Evolutionary conservation across 2,329 filamentous ascomycete species (phyloP), one percentile per base, ranked within the genome.

Genomic region (Boeremia exigua): DNA sequence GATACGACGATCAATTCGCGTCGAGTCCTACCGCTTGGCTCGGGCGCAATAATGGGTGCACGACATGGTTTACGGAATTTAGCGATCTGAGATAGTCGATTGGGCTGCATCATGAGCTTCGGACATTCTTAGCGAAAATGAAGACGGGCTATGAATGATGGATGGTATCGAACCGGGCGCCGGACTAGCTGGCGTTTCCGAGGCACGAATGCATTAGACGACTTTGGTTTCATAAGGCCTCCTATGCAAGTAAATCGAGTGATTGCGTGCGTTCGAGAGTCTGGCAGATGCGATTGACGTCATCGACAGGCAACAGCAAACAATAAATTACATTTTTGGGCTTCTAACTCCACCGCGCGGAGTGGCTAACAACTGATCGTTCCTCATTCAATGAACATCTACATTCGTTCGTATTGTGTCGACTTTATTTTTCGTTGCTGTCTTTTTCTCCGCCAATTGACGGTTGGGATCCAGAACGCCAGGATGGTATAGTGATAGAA

Each of bases 161-260:
- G 66, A 62, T 42, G 45, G 62, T 62, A 61, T 65, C 56, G 54
- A 62, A 54, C 49, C 59, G 63, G 58, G 56, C 64, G 69, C 67
- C 61, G 66, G 71, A 67, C 34, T 74, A 74, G 71, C 71, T 62
- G 65, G 70, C 65, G 65, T 63, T 60, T 63, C 65, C 61, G 48
- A 64, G 58, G 62, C 69, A 66, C 61, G 64, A 66, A 63, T 56
- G 64, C 67, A 56, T 61, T 71, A 71, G 67, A 71, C 60, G 54
- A 57, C 32, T 58, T 39, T 54, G 37, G 42, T 51, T 36, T 51
- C 38, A 51, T 19, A 29, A 34, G 36, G 14, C 17, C 47, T 55
- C 52, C 49, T 36, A 3, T 52, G 32, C 27, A 23, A 19, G n/a
- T 29, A n/a, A 23, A 43, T 6, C 2, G 2, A 33, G 36, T 43